phyloP scores from a whole-genome alignment of 1,284 basidiomycete species.

The Phylloporus sp. region DNA sequence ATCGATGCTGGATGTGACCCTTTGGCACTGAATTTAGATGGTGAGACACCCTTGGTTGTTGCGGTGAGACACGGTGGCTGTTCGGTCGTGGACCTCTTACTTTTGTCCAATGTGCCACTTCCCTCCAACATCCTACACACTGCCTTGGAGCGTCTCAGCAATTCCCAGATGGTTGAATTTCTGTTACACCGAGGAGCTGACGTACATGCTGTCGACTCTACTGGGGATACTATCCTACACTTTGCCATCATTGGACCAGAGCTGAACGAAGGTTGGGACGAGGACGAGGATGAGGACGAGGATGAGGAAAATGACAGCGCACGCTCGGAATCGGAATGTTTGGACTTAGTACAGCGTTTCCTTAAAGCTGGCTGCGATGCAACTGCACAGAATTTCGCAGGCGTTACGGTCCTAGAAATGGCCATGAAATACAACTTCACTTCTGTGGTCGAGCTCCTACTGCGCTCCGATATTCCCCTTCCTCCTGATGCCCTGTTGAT shows the following conservation, averaged over 20 bases:
- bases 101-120: not conserved
- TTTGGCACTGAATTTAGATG: not conserved
- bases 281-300: not conserved
- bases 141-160: not conserved
- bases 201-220: not conserved
- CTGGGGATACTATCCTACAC: not conserved
- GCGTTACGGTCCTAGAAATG: no score
- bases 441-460: no score
- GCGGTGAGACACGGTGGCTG: not conserved
- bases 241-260: not conserved
- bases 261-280: not conserved
- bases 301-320: no score
- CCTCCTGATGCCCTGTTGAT: no score
- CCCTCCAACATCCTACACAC: not conserved
- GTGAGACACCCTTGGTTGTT: not conserved
- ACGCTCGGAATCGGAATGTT: not conserved
- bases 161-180: not conserved
- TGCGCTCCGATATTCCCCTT: no score
- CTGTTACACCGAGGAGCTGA: not conserved
- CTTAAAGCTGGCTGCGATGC: not conserved
- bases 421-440: no score
- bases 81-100: not conserved
- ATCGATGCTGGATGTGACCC: constrained; percentile 1
- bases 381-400: no score
- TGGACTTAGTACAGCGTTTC: not conserved